A percentile compares a stretch with the other conserved stretches of the same genome.
phyloP scores from a whole-genome alignment of 208 protist genomes.

The Crithidia bombi region DNA sequence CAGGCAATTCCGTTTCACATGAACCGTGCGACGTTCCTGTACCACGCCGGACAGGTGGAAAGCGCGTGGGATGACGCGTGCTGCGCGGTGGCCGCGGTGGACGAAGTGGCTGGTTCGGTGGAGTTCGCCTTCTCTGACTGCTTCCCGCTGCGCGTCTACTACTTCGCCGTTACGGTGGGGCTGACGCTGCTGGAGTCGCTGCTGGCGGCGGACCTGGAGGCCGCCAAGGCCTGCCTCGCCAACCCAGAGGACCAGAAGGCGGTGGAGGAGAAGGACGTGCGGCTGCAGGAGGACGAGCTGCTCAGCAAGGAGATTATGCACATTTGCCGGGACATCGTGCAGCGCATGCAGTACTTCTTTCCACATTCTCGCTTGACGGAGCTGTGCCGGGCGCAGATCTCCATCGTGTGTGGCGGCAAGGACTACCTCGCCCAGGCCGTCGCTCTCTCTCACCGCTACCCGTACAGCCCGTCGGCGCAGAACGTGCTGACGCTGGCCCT shows the following conservation, averaged over 20 bases:
- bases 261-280: slow-evolving; percentile 25
- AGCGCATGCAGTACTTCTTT: slow-evolving; percentile 59
- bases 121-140: slow-evolving; percentile 80
- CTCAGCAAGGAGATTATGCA: slow-evolving; percentile 52
- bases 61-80: slow-evolving; percentile 72
- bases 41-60: slow-evolving; percentile 33
- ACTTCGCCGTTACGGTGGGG: slow-evolving; percentile 57
- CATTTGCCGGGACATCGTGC: slow-evolving; percentile 47
- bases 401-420: slow-evolving; percentile 41
- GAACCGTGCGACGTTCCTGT: slow-evolving; percentile 61
- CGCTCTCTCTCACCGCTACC: slow-evolving; percentile 62
- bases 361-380: slow-evolving; percentile 57
- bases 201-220: slow-evolving; percentile 43
- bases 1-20: slow-evolving; percentile 75
- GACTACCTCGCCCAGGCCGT: slow-evolving; percentile 57
- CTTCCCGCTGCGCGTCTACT: slow-evolving; percentile 68
- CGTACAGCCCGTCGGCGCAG: slow-evolving; percentile 59
- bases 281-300: slow-evolving; percentile 36
- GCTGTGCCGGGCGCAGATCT: slow-evolving; percentile 39
- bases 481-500: slow-evolving; percentile 72
- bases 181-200: slow-evolving; percentile 44
- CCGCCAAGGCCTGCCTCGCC: slow-evolving; percentile 33
- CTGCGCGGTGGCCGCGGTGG: slow-evolving; percentile 69
- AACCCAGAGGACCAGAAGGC: slow-evolving; percentile 10
- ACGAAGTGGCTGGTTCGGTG: slow-evolving; percentile 75